Conservation (phyloP, 140 eudicot species). For the Bidens hawaiensis region DNA sequence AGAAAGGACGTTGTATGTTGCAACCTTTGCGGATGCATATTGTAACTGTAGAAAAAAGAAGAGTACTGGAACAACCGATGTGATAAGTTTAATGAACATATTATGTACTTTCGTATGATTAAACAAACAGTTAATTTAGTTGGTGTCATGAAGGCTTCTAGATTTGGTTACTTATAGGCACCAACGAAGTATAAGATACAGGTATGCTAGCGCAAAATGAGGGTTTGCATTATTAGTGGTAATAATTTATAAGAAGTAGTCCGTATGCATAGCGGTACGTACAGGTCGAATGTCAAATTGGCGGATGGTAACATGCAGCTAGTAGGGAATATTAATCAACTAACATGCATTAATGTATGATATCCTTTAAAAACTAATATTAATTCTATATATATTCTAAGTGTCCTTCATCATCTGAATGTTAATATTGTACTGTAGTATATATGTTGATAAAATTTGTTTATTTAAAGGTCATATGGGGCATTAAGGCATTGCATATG, state of each 20-base stretch:
- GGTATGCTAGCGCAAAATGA: background rate
- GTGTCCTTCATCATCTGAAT: background rate
- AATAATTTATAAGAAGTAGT: slow-evolving; percentile 16
- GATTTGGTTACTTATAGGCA: slow-evolving; percentile 8
- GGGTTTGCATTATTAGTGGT: background rate
- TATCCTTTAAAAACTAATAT: background rate
- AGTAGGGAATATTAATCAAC: too few species aligned
- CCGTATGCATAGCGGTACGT: slow-evolving; percentile 16
- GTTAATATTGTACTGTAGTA: background rate
- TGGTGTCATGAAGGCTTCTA: background rate
- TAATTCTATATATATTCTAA: too few species aligned
- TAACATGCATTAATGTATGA: background rate
- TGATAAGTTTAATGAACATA: slow-evolving; percentile 10
- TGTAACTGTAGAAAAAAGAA: slow-evolving; percentile 9
- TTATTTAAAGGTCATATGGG: background rate
- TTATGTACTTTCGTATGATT: background rate
- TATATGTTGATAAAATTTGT: background rate
- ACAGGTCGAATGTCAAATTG: slow-evolving; percentile 13
- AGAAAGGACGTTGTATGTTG: slow-evolving; percentile 23
- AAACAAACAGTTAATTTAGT: background rate
- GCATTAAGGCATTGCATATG: background rate
- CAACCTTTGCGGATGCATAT: slow-evolving; percentile 18
- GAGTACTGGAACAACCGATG: background rate
- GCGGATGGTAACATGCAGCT: slow-evolving; percentile 17
- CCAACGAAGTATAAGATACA: background rate